These are phyloP conservation scores for Claviceps citrina DNA, from an alignment of 2,329 filamentous ascomycete genomes.

Conservation along the genomic window DNA sequence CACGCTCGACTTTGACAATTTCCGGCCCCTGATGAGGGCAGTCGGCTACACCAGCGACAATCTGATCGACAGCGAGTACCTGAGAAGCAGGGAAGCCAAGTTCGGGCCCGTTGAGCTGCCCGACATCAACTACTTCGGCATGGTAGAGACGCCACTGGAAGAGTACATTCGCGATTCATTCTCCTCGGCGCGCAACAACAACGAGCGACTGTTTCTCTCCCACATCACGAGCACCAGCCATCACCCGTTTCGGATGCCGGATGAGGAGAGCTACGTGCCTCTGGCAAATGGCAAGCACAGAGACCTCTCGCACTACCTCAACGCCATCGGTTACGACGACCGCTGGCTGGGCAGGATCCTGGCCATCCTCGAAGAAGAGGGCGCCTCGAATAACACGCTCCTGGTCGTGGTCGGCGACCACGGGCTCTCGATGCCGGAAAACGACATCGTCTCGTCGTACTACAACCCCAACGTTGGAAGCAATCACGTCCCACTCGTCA, in stretches of 20 bases:
- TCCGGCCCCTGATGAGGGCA: too few species aligned
- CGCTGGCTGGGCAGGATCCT: conserved; percentile 19
- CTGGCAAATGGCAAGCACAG: conserved; percentile 12
- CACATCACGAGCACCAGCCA: conserved; percentile 23
- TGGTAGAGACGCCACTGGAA: conserved; percentile 17
- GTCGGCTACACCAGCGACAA: conserved; percentile 15
- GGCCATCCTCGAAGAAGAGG: conserved; percentile 16
- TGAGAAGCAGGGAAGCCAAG: conserved; percentile 15
- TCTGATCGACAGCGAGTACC: conserved; percentile 15
- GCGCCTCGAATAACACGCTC: conserved; percentile 18
- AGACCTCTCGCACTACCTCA: conserved; percentile 19
- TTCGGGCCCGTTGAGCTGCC: conserved; percentile 16
- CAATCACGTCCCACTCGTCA: conserved; percentile 17
- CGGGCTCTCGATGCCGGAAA: conserved; percentile 18
- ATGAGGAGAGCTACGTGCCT: conserved; percentile 14
- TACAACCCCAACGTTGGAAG: background rate
- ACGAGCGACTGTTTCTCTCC: conserved; percentile 20
- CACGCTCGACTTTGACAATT: too few species aligned
- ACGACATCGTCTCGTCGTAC: too few species aligned
- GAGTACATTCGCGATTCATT: conserved; percentile 21
- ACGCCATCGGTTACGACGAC: conserved; percentile 18
- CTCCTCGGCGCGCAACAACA: conserved; percentile 13
- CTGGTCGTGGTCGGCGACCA: conserved; percentile 19
- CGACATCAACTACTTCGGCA: conserved; percentile 18
- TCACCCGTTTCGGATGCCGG: conserved; percentile 19